Evolutionary conservation across 331 rosid species (phyloP).

Genomic region (Saraca asoca): DNA sequence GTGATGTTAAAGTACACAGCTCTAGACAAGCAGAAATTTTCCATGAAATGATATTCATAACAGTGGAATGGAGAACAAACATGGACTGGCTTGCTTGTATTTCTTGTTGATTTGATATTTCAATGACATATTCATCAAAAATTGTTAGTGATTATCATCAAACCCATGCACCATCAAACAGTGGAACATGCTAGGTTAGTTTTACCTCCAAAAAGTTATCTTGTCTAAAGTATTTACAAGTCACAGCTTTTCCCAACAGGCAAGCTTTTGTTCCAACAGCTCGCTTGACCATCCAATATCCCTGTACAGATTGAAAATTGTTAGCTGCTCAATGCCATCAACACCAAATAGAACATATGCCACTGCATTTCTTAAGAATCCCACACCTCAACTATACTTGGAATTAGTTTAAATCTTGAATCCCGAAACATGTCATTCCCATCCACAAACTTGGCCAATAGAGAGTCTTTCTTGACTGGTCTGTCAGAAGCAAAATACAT

Average conservation of each 20-base stretch:
- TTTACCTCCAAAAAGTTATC: slow-evolving; percentile 92
- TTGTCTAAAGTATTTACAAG: slow-evolving; percentile 83
- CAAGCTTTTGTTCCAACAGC: slow-evolving; percentile 99
- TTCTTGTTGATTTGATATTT: slow-evolving; percentile 9
- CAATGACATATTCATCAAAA: neutral
- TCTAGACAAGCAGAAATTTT: slow-evolving; percentile 4
- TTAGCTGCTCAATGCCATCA: slow-evolving; percentile 33
- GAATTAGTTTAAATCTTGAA: slow-evolving; percentile 91
- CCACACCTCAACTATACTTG: slow-evolving; percentile 89
- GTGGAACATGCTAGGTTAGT: slow-evolving; percentile 10
- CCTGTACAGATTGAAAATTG: slow-evolving; percentile 53
- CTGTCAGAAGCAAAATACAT: slow-evolving; percentile 85
- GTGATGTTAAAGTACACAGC: neutral
- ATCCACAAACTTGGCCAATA: slow-evolving; percentile 78
- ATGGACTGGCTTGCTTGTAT: neutral
- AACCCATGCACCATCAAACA: slow-evolving; percentile 12
- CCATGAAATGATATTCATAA: slow-evolving; percentile 3
- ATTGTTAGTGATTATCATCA: slow-evolving; percentile 22
- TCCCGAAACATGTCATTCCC: slow-evolving; percentile 79
- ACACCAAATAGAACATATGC: slow-evolving; percentile 28
- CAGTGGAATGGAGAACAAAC: slow-evolving; percentile 4
- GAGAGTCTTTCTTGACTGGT: slow-evolving; percentile 65
- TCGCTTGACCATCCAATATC: slow-evolving; percentile 99
- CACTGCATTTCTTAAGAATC: slow-evolving; percentile 25
- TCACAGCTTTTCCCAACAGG: slow-evolving; percentile 91